These are phyloP conservation scores for Erysiphe pulchra DNA, from an alignment of 2,329 filamentous ascomycete genomes.

Conservation along the genomic window DNA sequence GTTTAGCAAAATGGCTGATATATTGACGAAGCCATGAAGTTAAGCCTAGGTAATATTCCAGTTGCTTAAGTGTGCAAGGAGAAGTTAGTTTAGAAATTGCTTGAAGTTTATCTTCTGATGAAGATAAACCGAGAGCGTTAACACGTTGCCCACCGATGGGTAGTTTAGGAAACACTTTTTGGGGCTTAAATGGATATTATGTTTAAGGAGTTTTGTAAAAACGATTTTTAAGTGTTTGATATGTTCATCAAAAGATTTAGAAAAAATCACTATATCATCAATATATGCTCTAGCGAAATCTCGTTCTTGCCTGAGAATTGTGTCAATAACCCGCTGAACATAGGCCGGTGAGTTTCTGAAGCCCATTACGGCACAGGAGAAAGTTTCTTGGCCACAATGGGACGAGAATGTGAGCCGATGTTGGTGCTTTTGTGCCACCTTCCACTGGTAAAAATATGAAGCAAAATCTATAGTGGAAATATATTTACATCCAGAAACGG, in stretches of 20 bases:
- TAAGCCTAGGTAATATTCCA: neutral
- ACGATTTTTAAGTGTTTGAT: neutral
- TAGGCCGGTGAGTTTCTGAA: neutral
- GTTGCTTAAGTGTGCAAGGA: neutral
- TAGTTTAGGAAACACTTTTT: neutral
- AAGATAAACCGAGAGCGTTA: neutral
- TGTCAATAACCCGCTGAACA: neutral
- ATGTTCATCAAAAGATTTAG: neutral
- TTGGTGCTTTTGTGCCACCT: neutral
- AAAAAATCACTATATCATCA: neutral
- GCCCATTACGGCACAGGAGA: neutral
- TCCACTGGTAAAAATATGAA: neutral
- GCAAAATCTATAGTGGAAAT: neutral
- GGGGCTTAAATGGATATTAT: neutral
- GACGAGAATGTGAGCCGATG: neutral
- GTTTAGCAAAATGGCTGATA: neutral
- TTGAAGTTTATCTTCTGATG: neutral
- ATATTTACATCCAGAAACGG: neutral
- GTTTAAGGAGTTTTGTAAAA: neutral
- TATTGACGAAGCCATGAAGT: neutral
- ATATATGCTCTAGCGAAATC: neutral
- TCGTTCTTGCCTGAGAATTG: neutral
- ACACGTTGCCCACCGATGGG: neutral
- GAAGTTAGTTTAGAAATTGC: neutral
- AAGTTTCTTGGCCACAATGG: neutral